Base-by-base conservation (phyloP, 2,329 filamentous ascomycete species). In the Pyrenochaeta sp. region DNA sequence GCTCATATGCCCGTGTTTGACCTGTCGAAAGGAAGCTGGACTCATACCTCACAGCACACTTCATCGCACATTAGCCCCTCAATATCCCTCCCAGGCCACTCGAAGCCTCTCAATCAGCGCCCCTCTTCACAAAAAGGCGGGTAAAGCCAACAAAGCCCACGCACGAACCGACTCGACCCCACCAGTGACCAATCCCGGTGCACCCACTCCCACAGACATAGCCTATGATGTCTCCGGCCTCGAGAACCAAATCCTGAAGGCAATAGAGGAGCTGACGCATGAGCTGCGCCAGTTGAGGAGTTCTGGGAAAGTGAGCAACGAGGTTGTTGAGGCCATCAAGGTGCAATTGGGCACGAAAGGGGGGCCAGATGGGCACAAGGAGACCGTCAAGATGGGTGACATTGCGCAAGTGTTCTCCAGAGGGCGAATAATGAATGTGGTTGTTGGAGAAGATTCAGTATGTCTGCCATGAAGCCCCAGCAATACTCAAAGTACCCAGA, bases 401-500 rank as follows among this genome's bases (percentile, higher is more conserved):
- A 61, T 89, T 43, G 86, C 85, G 3, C 85, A 87, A 61, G 82
- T 89, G 11, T 74, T 88, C 26, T 83, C 84, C 0, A 84, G 85
- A 58, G 84, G 85, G 8, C 71, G 85, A 41, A 77, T 77, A 55
- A 67, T 88, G 20, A 80, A 82, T 45, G 74, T 89, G n/a, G 65
- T 87, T 15, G 82, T 82, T 26, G 81, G 83, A 10, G 86, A 89
- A 60, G 79, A 83, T 58, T 81, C 82, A 46, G 84, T 87, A 64
- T 58, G 78, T 74, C 52, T n/a, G n/a, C n/a, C n/a, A n/a, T 18
- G 17, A 14, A 5, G 5, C 7, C n/a, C 14, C 9, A 3, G 19
- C 3, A 26, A 17, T 14, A 9, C 6, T 15, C 35, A 35, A 30
- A 41, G 24, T 15, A 5, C 23, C 7, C 4, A 10, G 35, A 21